Base-by-base conservation (phyloP, 805 yeast species). In the Lachancea meyersii region DNA sequence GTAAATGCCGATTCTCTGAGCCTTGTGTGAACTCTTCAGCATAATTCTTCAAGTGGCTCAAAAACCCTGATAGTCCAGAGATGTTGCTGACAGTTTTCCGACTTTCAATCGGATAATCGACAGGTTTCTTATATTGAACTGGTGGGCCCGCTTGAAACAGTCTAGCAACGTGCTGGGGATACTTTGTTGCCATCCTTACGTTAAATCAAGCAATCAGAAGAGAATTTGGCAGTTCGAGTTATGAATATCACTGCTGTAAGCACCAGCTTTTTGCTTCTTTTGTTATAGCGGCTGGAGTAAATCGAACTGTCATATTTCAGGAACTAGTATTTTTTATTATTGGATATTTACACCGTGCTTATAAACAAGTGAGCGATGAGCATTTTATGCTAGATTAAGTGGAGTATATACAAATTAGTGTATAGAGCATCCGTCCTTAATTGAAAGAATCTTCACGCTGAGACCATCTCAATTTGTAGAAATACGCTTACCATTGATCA, bases 401-500 rank as follows among this genome's bases (percentile, higher is more conserved):
- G 19, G n/a, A 23, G 22, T 39, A 44, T 28, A 20, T 19, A 23
- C 26, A 23, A 11, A 23, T 23, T 23, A 7, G 7, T 23, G 7
- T 23, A 23, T 23, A 23, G 11, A 23, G 11, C 26, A 8, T 8
- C 7, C 26, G 26, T 23, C 11, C 11, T 8, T 23, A 7, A 23
- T 8, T 8, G 7, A 8, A 23, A 23, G 11, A 8, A 11, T 23
- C 10, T 23, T 23, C 11, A 23, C 11, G 26, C 26, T 11, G 10
- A 7, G 26, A 23, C 10, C 26, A 8, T 23, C 26, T 30, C 23
- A 39, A 23, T 31, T 53, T 17, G 70, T 67, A 38, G 64, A 55
- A 35, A 65, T 59, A 52, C 68, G 76, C 58, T 82, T 85, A 22
- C 94, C 94, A 53, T 82, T 81, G 80, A 88, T 81, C 58, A 88